Percentiles rank a stretch among this genome's conserved stretches.
Conservation (phyloP, 176 grass and related monocot genomes). For the Triticum dicoccoides region DNA sequence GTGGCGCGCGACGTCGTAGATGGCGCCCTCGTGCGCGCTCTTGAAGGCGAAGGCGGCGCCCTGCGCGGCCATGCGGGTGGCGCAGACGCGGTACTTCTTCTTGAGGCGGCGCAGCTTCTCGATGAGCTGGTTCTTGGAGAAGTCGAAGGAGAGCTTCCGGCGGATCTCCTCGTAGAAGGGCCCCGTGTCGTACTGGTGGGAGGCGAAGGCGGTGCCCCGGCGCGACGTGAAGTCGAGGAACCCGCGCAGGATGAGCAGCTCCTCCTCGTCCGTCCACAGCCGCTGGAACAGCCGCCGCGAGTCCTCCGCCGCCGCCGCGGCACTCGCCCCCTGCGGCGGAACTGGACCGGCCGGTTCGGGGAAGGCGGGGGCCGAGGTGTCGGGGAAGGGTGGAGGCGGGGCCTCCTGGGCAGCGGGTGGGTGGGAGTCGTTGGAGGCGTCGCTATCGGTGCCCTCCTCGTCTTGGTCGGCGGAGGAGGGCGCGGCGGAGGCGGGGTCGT, state of each 20-base stretch:
- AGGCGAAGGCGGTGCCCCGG: conserved; percentile 85
- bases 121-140: conserved; percentile 90
- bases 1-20: conserved; percentile 72
- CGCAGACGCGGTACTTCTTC: conserved; percentile 89
- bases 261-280: conserved; percentile 93
- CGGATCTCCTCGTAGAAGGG: conserved; percentile 95
- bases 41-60: conserved; percentile 62
- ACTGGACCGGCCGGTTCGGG: background rate
- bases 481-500: conserved; percentile 40
- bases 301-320: conserved; percentile 42
- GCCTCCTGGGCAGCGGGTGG: background rate
- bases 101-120: conserved; percentile 96
- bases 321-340: background rate
- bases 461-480: conserved; percentile 34
- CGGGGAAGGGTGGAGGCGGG: background rate
- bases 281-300: conserved; percentile 87
- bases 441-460: conserved; percentile 43
- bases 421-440: conserved; percentile 24
- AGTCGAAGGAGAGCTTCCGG: conserved; percentile 61
- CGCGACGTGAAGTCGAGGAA: conserved; percentile 89
- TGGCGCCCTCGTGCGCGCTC: conserved; percentile 71
- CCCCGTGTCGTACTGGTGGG: conserved; percentile 91
- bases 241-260: conserved; percentile 73
- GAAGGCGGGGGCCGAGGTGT: background rate
- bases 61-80: conserved; percentile 40